Evolutionary conservation across 495 filamentous ascomycete species (phyloP), one percentile per base, ranked within the genome.

Genomic region (Cairneyella variabilis): DNA sequence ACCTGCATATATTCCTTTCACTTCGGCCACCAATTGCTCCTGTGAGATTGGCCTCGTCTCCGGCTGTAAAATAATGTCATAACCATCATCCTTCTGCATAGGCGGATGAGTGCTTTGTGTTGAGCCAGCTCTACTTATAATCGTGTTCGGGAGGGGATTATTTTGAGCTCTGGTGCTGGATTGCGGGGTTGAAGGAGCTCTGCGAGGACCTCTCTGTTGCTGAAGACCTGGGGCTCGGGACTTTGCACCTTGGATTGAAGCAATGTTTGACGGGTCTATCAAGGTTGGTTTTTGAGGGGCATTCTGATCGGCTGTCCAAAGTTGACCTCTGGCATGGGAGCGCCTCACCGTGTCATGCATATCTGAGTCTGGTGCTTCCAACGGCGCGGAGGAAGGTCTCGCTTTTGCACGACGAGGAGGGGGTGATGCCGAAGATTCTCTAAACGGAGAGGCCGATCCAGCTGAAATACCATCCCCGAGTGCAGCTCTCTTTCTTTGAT

Each of bases 1-100:
- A 0, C 85, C 88, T 0, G 79, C 78, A 68, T 92, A 92, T 22
- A 91, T 95, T 0, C 72, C 80, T 56, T 88, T 86, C 7, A 86
- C 81, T 59, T 91, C 83, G 2, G 74, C 71, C 16, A 83, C 77
- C 2, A 91, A 72, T 63, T 91, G 83, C 11, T 89, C 86, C 56
- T 89, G 81, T n/a, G 82, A 84, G 17, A 91, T 89, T 7, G 83
- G 76, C 37, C 83, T 68, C 11, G 83, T 85, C 45, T 85, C 79
- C 11, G 77, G 81, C 56, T 88, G 83, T 8, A 48, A n/a, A 22
- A 56, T 38, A 16, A 62, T 55, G 4, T 54, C 55, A 39, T 43
- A 56, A 5, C 11, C 6, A n/a, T 53, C 58, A 28, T 51, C 45
- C 18, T 42, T 47, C 22, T 22, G 28, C 8, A 22, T 14, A 17